Percentiles rank a stretch among this genome's conserved stretches.
These are phyloP conservation scores for Cytospora paraplurivora DNA, from an alignment of 2,329 filamentous ascomycete genomes.

Conservation along the genomic window DNA sequence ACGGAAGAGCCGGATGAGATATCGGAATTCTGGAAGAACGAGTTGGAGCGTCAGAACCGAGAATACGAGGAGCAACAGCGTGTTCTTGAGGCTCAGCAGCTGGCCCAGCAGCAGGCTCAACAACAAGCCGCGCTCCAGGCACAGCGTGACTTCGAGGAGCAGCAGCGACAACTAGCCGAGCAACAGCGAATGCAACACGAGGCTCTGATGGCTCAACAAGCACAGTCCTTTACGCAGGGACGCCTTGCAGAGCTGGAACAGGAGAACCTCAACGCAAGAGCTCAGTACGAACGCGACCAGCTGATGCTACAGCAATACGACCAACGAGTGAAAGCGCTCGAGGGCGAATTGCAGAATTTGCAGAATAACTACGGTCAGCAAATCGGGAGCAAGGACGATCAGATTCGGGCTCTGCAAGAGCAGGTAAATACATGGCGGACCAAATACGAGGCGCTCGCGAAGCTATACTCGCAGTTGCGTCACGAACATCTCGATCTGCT, in stretches of 20 bases:
- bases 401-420: slow-evolving; percentile 89
- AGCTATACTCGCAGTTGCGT: slow-evolving; percentile 93
- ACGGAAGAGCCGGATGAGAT: slow-evolving; percentile 89
- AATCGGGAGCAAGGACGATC: slow-evolving; percentile 86
- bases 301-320: slow-evolving; percentile 97
- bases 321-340: slow-evolving; percentile 87
- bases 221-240: slow-evolving; percentile 91
- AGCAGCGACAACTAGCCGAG: slow-evolving; percentile 83
- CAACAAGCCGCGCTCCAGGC: slow-evolving; percentile 81
- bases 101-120: slow-evolving; percentile 77
- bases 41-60: slow-evolving; percentile 86
- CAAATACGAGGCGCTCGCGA: slow-evolving; percentile 95
- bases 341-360: slow-evolving; percentile 81
- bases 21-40: slow-evolving; percentile 96
- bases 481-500: slow-evolving; percentile 93
- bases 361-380: slow-evolving; percentile 85
- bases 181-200: slow-evolving; percentile 91
- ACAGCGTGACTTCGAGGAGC: slow-evolving; percentile 94
- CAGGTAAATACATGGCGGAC: slow-evolving; percentile 97
- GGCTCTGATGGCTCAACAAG: slow-evolving; percentile 83
- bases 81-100: slow-evolving; percentile 83
- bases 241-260: slow-evolving; percentile 93
- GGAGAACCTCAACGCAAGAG: slow-evolving; percentile 90
- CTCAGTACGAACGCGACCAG: slow-evolving; percentile 96
- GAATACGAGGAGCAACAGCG: slow-evolving; percentile 95